Base-by-base conservation (phyloP, 352 stramenopile species). In the Globisporangium irregulare region DNA sequence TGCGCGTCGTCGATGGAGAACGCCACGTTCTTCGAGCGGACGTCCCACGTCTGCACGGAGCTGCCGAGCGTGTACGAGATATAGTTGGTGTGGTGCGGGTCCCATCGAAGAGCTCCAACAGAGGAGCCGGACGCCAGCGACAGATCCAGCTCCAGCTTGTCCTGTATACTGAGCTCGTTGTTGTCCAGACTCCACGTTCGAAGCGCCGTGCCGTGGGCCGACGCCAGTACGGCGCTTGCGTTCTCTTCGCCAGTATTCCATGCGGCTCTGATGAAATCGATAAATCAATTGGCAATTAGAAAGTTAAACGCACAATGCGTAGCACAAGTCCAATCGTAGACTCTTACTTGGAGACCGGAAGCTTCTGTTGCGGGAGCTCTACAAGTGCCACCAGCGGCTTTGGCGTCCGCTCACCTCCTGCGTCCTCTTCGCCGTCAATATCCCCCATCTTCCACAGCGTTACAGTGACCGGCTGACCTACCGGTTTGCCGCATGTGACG, bases 1-100 rank as follows among this genome's bases (percentile, higher is more conserved):
- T 95, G 86, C 71, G 91, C 82, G 43, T 93, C 73, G 54, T 87
- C 75, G 15, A 92, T 74, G 51, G 74, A 65, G 61, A 82, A 77
- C 10, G 70, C 69, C 9, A 81, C 71, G 32, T n/a, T 69, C 50
- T 86, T 72, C 20, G 75, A 56, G 22, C 87, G 81, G 0, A 89
- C 65, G 67, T 97, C 89, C 90, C 86, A 96, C 59, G 76, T 91
- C 54, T 84, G 76, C n/a, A 96, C 72, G 46, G 59, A 76, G 10
- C 77, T 69, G 43, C 87, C 91, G 32, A 86, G 75, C 18, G 84
- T 84, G 51, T 83, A 90, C 3, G 86, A 81, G 22, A 97, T 38
- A 55, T 88, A 77, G 20, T 82, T 78, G 20, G 69, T 69, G 61
- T 95, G 78, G 62, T 98, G 92, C 58, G 92, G 92, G 32, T 98